These are phyloP conservation scores for Metroxylon sagu DNA, from an alignment of 176 grass and related monocot genomes.

Conservation along the genomic window DNA sequence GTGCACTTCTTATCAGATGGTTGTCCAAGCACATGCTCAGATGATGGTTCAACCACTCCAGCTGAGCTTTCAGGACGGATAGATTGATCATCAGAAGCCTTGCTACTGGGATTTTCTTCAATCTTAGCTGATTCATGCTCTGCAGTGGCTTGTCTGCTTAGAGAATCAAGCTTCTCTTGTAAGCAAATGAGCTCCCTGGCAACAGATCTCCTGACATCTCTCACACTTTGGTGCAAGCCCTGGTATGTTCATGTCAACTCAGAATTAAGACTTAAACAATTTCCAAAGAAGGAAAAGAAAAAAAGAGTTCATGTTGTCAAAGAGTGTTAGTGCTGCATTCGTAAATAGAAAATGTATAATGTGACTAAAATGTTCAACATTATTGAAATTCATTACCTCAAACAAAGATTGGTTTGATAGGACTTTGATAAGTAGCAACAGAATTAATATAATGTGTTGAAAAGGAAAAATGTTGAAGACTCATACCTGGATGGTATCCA, in stretches of 20 bases:
- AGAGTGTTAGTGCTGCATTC: too few species aligned
- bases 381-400: too few species aligned
- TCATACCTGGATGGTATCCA: slow-evolving; percentile 81
- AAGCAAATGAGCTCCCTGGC: slow-evolving; percentile 53
- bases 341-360: too few species aligned
- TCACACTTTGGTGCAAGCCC: slow-evolving; percentile 50
- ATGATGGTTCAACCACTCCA: slow-evolving; percentile 12
- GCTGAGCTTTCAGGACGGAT: neutral
- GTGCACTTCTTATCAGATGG: too few species aligned
- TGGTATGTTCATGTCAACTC: slow-evolving; percentile 5
- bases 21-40: neutral
- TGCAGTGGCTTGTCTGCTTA: slow-evolving; percentile 10
- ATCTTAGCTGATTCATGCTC: slow-evolving; percentile 4
- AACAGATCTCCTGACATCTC: slow-evolving; percentile 62
- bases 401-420: too few species aligned
- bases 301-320: too few species aligned
- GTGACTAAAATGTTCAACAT: too few species aligned
- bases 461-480: neutral
- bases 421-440: too few species aligned
- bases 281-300: too few species aligned
- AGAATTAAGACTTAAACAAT: neutral
- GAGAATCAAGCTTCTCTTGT: slow-evolving; percentile 67
- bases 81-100: neutral
- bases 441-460: neutral
- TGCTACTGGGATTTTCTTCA: slow-evolving; percentile 5